Conservation (phyloP, 129 eudicot genomes). For the Flaveria trinervia region DNA sequence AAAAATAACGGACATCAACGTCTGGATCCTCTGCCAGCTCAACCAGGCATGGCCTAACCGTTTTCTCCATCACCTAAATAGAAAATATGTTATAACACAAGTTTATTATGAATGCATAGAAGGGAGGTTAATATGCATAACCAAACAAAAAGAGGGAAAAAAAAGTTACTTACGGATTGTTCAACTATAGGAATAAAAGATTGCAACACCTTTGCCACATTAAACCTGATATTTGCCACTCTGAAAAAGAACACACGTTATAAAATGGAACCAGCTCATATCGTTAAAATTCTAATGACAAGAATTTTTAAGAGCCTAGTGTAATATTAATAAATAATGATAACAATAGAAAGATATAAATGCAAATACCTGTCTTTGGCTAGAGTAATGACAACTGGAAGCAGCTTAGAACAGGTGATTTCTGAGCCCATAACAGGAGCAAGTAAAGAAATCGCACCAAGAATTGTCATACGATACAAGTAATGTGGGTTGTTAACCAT, state of each 20-base stretch:
- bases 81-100: neutral
- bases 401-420: constrained; percentile 83
- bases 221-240: constrained; percentile 96
- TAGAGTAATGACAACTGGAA: constrained; percentile 76
- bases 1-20: constrained; percentile 91
- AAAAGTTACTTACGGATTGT: constrained; percentile 64
- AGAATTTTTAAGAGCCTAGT: neutral
- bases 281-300: too few relatives aligned
- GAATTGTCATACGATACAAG: constrained; percentile 90
- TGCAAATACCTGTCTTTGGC: constrained; percentile 81
- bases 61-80: constrained; percentile 75
- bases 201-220: constrained; percentile 95
- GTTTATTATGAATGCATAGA: neutral
- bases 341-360: neutral
- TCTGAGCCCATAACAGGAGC: constrained; percentile 98
- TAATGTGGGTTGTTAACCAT: constrained; percentile 91
- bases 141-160: neutral
- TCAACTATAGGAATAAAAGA: constrained; percentile 84
- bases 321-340: neutral
- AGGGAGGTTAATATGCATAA: neutral
- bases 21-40: constrained; percentile 97
- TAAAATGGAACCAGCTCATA: neutral
- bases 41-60: constrained; percentile 73
- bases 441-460: constrained; percentile 81
- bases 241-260: constrained; percentile 39